Conservation (phyloP, 2,329 filamentous ascomycete species). For the Stachybotrys elegans region DNA sequence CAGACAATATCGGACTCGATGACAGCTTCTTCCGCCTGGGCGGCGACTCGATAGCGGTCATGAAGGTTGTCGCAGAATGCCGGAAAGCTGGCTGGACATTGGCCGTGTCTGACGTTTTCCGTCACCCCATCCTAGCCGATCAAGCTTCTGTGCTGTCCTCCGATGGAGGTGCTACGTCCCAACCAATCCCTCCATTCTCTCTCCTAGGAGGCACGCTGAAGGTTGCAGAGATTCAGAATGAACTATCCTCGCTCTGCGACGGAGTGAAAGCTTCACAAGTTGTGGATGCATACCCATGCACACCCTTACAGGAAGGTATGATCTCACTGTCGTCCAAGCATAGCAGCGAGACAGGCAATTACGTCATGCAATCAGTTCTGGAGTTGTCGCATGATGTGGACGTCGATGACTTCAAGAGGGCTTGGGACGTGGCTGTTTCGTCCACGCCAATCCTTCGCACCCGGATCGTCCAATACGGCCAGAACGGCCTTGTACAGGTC, state of each 20-base stretch:
- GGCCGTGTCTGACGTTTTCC: neutral
- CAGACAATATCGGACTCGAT: neutral
- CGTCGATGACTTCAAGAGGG: neutral
- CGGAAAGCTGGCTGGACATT: neutral
- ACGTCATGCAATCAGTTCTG: slow-evolving; percentile 2
- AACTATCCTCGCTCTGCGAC: neutral
- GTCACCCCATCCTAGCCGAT: neutral
- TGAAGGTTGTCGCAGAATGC: neutral
- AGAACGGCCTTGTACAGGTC: slow-evolving; percentile 2
- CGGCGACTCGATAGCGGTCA: slow-evolving; percentile 13
- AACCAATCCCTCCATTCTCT: neutral
- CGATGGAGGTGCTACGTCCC: too few species aligned
- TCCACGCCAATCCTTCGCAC: slow-evolving; percentile 6
- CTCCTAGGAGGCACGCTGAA: neutral
- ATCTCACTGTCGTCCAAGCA: slow-evolving; percentile 36
- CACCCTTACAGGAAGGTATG: slow-evolving; percentile 43
- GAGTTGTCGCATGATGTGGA: neutral
- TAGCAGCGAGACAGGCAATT: slow-evolving; percentile 7
- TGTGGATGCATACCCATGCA: slow-evolving; percentile 45
- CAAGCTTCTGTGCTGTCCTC: neutral
- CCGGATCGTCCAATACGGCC: slow-evolving; percentile 4
- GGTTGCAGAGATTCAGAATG: neutral
- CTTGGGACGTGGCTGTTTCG: slow-evolving; percentile 7
- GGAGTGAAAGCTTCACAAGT: slow-evolving; percentile 12
- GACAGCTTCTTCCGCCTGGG: slow-evolving; percentile 8